Evolutionary conservation across 768 basidiomycete species (phyloP).

Genomic region (Tricholoma furcatifolium): DNA sequence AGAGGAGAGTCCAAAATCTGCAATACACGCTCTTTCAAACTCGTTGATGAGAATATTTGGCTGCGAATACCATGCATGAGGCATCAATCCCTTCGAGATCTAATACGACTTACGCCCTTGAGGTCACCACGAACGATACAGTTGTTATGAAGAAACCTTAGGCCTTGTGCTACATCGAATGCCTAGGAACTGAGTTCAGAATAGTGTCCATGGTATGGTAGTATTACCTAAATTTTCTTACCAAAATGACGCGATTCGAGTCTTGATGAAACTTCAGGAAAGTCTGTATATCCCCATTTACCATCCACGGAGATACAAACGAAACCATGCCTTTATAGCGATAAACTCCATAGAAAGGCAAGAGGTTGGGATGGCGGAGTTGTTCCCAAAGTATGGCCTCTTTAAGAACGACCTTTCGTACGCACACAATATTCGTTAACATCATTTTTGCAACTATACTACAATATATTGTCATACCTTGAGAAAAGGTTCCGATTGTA

Average conservation of each 20-base stretch:
- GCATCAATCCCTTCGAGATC: neutral
- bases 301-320: conserved; percentile 8
- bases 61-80: neutral
- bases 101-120: neutral
- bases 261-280: neutral
- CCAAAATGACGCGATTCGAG: neutral
- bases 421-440: too few species aligned
- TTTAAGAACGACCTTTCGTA: neutral
- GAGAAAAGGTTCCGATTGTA: neutral
- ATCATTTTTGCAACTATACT: too few species aligned
- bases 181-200: neutral
- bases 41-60: conserved; percentile 2
- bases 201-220: neutral
- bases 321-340: neutral
- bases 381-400: neutral
- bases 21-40: neutral
- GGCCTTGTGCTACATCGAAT: conserved; percentile 1
- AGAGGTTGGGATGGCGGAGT: neutral
- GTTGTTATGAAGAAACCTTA: neutral
- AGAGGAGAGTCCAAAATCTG: too few species aligned
- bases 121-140: neutral
- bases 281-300: neutral
- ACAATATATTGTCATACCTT: neutral
- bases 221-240: neutral
- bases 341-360: conserved; percentile 1